Evolutionary conservation across 768 basidiomycete genomes (phyloP).

Genomic region (Phanerochaete sordida): DNA sequence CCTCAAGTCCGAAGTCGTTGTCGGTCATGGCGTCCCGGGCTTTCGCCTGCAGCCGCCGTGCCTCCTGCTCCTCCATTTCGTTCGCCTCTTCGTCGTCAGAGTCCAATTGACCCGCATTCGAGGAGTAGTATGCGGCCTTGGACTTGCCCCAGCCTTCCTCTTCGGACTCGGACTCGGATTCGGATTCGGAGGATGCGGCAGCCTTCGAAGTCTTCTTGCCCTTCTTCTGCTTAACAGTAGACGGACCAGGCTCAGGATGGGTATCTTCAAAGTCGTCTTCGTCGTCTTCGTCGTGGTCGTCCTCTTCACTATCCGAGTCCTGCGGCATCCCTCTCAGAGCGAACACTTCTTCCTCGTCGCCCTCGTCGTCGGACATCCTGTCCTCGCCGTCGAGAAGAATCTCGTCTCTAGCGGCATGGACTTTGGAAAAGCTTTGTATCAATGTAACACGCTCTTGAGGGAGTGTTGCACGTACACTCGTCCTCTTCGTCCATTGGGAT

Average conservation of each 20-base stretch:
- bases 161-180: slow-evolving; percentile 31
- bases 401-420: slow-evolving; percentile 71
- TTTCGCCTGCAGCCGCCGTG: slow-evolving; percentile 73
- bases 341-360: slow-evolving; percentile 82
- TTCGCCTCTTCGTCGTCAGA: slow-evolving; percentile 88
- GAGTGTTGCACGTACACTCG: slow-evolving; percentile 50
- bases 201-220: slow-evolving; percentile 17
- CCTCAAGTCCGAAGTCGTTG: slow-evolving; percentile 82
- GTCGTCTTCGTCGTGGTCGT: slow-evolving; percentile 40
- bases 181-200: slow-evolving; percentile 19
- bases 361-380: slow-evolving; percentile 45
- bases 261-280: slow-evolving; percentile 32
- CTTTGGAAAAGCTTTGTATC: slow-evolving; percentile 34
- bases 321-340: slow-evolving; percentile 56
- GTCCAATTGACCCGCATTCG: slow-evolving; percentile 76
- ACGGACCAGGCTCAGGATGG: slow-evolving; percentile 18
- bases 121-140: slow-evolving; percentile 81
- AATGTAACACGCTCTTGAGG: neutral
- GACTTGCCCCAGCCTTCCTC: slow-evolving; percentile 82
- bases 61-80: slow-evolving; percentile 87
- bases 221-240: slow-evolving; percentile 24
- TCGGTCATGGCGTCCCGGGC: slow-evolving; percentile 66
- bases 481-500: slow-evolving; percentile 79
- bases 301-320: slow-evolving; percentile 34
- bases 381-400: slow-evolving; percentile 70